Evolutionary conservation across 495 filamentous ascomycete species (phyloP), one percentile per base, ranked within the genome.

Genomic region (Penicillium diatomitis): DNA sequence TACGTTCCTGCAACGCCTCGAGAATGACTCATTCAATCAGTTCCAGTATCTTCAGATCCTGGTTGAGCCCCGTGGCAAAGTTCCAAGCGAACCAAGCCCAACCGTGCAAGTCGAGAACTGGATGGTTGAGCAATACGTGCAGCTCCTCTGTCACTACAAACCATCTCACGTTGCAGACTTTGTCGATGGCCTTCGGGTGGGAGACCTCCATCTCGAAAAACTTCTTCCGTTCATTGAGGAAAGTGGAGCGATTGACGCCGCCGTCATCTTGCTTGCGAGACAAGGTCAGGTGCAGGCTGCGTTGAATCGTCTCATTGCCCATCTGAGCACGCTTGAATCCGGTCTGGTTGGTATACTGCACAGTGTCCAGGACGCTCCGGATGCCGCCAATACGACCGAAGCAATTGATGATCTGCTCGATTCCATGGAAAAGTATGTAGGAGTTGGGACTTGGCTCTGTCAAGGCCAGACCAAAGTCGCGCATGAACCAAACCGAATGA

Each of bases 391-490:
- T 41, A 76, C 71, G 0, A 68, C 71, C 37, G 77, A 83, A 41
- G 74, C 75, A n/a, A 66, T 72, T 28, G 50, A 67, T 32, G 73
- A 81, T 41, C 73, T 94, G 2, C 71, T 95, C 11, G 80, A 83
- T 35, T 85, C 84, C 4, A 64, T 98, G 38, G 80, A 91, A 47
- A 97, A 91, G 61, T 96, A 95, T 63, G 77, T 82, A 0, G 81
- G 87, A 44, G 88, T 98, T 20, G 92, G 92, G 31, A 87, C 90
- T 20, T 98, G 92, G 92, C 76, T 98, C 27, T 96, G 92, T 57
- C 89, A 92, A 67, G 84, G 87, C 33, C 90, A 97, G 66, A 90
- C 79, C 44, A 88, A 85, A 56, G 80, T 77, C 1, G 64, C 72
- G 10, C 72, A 75, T 53, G 66, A 69, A 41, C 51, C 60, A 28